These are phyloP conservation scores for Annona cherimola DNA, from an alignment of 164 flowering plant species.

Conservation along the genomic window DNA sequence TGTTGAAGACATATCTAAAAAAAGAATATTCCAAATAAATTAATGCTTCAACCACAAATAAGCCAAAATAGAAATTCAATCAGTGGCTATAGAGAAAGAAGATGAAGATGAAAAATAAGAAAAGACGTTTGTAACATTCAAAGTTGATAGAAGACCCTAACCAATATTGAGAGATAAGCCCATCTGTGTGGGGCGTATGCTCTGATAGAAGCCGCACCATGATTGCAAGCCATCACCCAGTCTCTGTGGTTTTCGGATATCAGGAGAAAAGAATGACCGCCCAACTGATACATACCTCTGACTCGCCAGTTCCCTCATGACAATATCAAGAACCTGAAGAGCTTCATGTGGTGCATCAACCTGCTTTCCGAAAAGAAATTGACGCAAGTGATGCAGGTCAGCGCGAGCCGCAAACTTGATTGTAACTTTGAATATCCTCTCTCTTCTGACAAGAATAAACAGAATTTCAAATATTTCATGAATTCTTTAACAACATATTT, in stretches of 20 bases:
- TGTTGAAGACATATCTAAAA: conserved; percentile 56
- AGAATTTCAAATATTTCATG: not conserved
- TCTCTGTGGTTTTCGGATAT: conserved; percentile 32
- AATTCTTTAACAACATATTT: not conserved
- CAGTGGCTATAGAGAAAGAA: not conserved
- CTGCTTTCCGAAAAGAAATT: conserved; percentile 42
- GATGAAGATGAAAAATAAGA: not conserved
- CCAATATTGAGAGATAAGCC: conserved; percentile 79
- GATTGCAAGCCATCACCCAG: conserved; percentile 58
- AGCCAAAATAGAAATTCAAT: not conserved
- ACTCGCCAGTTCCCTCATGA: conserved; percentile 34
- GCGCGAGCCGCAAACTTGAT: conserved; percentile 42
- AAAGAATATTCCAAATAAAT: not conserved
- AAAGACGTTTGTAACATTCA: too few species aligned
- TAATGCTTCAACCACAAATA: not conserved
- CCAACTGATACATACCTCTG: conserved; percentile 45
- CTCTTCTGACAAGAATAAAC: conserved; percentile 10
- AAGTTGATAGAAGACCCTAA: conserved; percentile 10
- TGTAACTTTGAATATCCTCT: conserved; percentile 34
- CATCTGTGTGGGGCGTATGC: conserved; percentile 72
- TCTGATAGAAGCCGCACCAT: conserved; percentile 83
- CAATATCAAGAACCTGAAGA: conserved; percentile 43
- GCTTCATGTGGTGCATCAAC: conserved; percentile 42
- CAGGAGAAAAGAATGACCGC: conserved; percentile 50
- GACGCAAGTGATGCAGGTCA: conserved; percentile 31